A percentile compares a stretch with the other conserved stretches of the same genome.
Evolutionary conservation across 331 rosid species (phyloP).

Genomic region (Prunus yedoensis): DNA sequence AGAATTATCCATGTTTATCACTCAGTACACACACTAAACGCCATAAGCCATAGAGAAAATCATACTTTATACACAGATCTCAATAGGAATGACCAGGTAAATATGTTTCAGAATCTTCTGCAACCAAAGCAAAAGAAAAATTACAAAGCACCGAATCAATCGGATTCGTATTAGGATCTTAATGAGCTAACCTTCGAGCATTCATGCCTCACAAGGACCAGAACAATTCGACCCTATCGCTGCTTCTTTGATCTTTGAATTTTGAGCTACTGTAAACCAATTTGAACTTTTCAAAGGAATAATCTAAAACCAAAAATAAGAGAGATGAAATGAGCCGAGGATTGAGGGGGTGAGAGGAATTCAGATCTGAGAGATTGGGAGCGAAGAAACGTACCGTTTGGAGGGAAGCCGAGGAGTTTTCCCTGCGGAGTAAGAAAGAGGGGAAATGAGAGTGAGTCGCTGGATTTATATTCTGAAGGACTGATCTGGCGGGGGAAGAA

Average conservation of each 20-base stretch:
- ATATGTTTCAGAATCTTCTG: neutral
- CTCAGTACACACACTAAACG: neutral
- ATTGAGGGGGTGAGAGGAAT: neutral
- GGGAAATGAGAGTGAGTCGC: neutral
- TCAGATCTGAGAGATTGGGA: constrained; percentile 30
- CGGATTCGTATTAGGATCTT: neutral
- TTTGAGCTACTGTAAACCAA: neutral
- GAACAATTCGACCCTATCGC: constrained; percentile 3
- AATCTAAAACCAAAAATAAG: neutral
- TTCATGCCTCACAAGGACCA: constrained; percentile 32
- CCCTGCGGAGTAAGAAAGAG: neutral
- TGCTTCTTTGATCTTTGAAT: constrained; percentile 18
- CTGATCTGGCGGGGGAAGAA: constrained; percentile 13
- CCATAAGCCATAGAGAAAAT: neutral
- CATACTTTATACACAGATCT: constrained; percentile 16
- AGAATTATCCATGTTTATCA: neutral
- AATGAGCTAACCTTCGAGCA: constrained; percentile 45
- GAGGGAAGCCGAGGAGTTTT: constrained; percentile 18
- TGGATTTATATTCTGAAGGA: constrained; percentile 12
- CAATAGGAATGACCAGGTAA: neutral
- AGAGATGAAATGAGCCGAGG: neutral
- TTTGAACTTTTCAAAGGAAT: neutral
- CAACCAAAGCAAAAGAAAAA: neutral
- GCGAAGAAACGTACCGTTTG: constrained; percentile 19
- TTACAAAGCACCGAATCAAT: neutral